Conservation (phyloP, 1,139 yeast genomes). For the Pichia sp. region DNA sequence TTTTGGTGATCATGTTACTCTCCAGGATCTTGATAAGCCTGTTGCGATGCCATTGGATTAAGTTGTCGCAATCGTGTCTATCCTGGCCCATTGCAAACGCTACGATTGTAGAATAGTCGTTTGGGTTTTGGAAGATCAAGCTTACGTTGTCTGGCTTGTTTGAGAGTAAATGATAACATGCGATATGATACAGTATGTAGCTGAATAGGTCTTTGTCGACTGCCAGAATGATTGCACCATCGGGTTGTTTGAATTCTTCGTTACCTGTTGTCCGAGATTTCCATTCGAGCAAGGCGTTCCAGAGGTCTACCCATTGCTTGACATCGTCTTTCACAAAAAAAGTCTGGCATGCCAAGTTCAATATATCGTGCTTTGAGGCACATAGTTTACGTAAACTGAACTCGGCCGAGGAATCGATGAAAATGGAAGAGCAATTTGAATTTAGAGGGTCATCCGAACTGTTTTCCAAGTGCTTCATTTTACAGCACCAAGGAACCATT, state of each 20-base stretch:
- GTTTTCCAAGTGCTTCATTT: background rate
- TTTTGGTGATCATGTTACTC: conserved; percentile 16
- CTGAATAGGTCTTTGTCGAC: conserved; percentile 13
- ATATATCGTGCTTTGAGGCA: conserved; percentile 3
- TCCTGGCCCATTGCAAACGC: conserved; percentile 14
- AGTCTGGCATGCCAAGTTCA: conserved; percentile 7
- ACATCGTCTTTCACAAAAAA: conserved; percentile 5
- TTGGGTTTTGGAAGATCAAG: conserved; percentile 12
- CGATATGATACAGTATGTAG: conserved; percentile 10
- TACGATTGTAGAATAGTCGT: conserved; percentile 12
- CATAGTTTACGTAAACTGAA: conserved; percentile 3
- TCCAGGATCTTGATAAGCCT: conserved; percentile 32
- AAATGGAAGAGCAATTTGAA: background rate
- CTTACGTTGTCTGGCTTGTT: conserved; percentile 11
- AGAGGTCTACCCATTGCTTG: conserved; percentile 15
- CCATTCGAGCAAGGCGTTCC: conserved; percentile 15
- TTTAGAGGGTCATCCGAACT: background rate
- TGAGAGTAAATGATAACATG: conserved; percentile 10
- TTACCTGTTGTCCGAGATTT: conserved; percentile 6
- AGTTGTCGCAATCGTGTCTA: conserved; percentile 23
- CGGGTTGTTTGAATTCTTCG: conserved; percentile 11
- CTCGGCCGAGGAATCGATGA: conserved; percentile 1
- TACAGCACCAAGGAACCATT: conserved; percentile 12
- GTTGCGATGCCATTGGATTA: conserved; percentile 35
- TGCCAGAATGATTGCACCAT: conserved; percentile 14